Evolutionary conservation across 768 basidiomycete species (phyloP), one percentile per base, ranked within the genome.

Genomic region (Lactifluus hygrophoroides): DNA sequence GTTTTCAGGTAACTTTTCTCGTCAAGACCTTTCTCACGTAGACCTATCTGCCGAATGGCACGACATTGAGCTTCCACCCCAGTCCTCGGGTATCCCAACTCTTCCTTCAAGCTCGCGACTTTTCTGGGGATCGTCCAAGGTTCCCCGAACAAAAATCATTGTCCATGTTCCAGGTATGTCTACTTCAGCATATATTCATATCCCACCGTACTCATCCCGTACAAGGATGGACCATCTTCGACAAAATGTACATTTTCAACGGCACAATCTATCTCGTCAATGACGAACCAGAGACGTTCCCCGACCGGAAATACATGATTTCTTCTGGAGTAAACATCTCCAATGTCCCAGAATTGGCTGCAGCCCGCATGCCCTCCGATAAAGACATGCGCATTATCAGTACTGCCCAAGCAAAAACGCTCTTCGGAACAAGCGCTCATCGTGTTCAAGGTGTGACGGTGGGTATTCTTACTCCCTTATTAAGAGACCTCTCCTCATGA

Each of bases 191-290:
- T 25, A 51, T 19, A 1, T 17, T 5, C 3, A 6, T 34, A 2
- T 4, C n/a, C n/a, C n/a, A n/a, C n/a, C n/a, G n/a, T 7, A 14
- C 37, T 56, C 19, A 61, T 19, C 14, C 8, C n/a, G n/a, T 5
- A 34, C 27, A 67, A 93, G 92, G 93, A 32, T 96, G 91, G 93
- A 90, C 92, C 1, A 83, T 94, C 51, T 85, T 93, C 60, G 90
- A 94, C 72, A 81, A 79, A 56, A 76, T 95, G 10, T 95, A 90
- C 68, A 71, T 92, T 56, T 74, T 83, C 65, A 90, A 92, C 63
- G 90, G 90, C 45, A 85, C 88, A 7, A 79, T 88, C 37, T 93
- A 84, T 68, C 76, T 95, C 63, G 90, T 97, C 42, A 81, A 86
- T 3, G 83, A 92, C 69, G 73, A 83, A 19, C 88, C 87, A 7